Percentiles rank a stretch among this genome's conserved stretches.
These are phyloP conservation scores for Xylaria sp. DNA, from an alignment of 2,329 filamentous ascomycete species.

Conservation along the genomic window DNA sequence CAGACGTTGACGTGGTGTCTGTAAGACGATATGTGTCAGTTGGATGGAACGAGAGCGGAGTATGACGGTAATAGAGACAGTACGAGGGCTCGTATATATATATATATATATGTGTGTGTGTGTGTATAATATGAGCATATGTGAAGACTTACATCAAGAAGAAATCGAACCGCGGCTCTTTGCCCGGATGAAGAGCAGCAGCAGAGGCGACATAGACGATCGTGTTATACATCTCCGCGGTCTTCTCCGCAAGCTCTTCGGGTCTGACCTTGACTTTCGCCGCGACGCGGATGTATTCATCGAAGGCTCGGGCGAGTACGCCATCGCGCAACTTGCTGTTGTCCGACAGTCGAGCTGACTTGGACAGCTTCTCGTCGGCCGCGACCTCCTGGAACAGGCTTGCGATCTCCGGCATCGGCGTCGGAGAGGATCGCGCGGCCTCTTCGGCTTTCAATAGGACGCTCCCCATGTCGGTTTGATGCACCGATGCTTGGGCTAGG, in stretches of 20 bases:
- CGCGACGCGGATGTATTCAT: constrained; percentile 71
- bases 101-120: background rate
- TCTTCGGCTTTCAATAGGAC: constrained; percentile 67
- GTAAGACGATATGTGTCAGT: constrained; percentile 17
- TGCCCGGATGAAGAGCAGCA: constrained; percentile 71
- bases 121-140: background rate
- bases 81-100: background rate
- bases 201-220: constrained; percentile 61
- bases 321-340: constrained; percentile 75
- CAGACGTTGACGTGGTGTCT: constrained; percentile 80
- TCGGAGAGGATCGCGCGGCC: constrained; percentile 51
- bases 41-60: background rate
- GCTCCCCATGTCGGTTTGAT: constrained; percentile 65
- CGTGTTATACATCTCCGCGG: constrained; percentile 75
- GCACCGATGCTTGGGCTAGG: constrained; percentile 80
- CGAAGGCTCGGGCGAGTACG: constrained; percentile 69
- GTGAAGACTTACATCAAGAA: constrained; percentile 66
- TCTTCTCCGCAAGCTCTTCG: constrained; percentile 66
- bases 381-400: constrained; percentile 71
- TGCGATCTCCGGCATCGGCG: constrained; percentile 58
- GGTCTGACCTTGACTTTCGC: constrained; percentile 67
- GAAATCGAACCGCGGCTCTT: constrained; percentile 82
- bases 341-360: constrained; percentile 63
- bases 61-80: background rate
- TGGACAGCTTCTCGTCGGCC: constrained; percentile 65